A percentile compares a stretch with the other conserved stretches of the same genome.
Conservation (phyloP, 495 filamentous ascomycete species). For the Durotheca rogersii region DNA sequence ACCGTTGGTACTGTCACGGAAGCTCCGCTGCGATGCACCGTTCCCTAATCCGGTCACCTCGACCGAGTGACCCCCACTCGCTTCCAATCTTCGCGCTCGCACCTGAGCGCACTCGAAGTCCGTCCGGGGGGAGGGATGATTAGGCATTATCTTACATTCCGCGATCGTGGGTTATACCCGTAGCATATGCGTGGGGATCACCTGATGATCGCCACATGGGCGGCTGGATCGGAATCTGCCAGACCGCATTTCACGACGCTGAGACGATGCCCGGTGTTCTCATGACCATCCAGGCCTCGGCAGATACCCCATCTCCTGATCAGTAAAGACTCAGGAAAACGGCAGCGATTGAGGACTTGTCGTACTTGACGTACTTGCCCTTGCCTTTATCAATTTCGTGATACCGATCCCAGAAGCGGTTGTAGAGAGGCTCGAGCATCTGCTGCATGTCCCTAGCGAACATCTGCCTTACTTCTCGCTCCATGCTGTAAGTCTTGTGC, state of each 20-base stretch:
- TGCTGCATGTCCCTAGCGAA: slow-evolving; percentile 80
- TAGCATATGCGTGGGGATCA: slow-evolving; percentile 22
- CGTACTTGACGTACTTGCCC: slow-evolving; percentile 96
- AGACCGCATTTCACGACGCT: slow-evolving; percentile 11
- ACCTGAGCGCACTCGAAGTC: slow-evolving; percentile 16
- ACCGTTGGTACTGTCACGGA: slow-evolving; percentile 25
- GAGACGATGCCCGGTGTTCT: slow-evolving; percentile 15
- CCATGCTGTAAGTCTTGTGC: slow-evolving; percentile 80
- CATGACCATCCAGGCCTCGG: slow-evolving; percentile 10
- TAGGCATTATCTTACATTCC: slow-evolving; percentile 26
- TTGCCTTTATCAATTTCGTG: slow-evolving; percentile 96
- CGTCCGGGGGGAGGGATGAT: slow-evolving; percentile 26
- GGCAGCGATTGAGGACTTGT: slow-evolving; percentile 66
- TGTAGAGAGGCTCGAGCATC: slow-evolving; percentile 91
- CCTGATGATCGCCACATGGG: slow-evolving; percentile 26
- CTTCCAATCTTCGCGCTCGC: slow-evolving; percentile 28
- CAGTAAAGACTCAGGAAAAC: slow-evolving; percentile 54
- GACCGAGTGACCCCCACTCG: slow-evolving; percentile 27
- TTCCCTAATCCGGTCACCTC: slow-evolving; percentile 28
- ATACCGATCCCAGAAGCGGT: slow-evolving; percentile 94
- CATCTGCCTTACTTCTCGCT: slow-evolving; percentile 78
- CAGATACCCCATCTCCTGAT: slow-evolving; percentile 25
- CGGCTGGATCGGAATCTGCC: slow-evolving; percentile 9
- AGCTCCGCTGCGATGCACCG: slow-evolving; percentile 20
- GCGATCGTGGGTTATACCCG: slow-evolving; percentile 23